Evolutionary conservation across 2,329 filamentous ascomycete species (phyloP), one percentile per base, ranked within the genome.

Genomic region (Colletotrichum chrysophilum): DNA sequence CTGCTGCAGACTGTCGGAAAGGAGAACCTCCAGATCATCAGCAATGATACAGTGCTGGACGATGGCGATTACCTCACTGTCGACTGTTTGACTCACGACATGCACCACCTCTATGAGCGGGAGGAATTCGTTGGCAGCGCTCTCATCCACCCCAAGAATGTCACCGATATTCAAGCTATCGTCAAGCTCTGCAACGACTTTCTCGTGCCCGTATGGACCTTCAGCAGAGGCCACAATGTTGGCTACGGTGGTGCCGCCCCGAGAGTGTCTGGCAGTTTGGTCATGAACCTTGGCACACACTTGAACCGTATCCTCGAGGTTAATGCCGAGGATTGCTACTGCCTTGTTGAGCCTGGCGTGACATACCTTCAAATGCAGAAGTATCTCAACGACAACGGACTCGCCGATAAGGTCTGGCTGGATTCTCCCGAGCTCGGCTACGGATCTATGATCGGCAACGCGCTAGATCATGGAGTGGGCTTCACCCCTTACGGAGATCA

Each of bases 221-320:
- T 88, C 76, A 88, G 85, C 3, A 86, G 88, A 76, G 88, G 88
- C 1, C 81, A 87, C 48, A 89, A 89, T 71, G 82, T 89, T 3
- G 90, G 89, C 18, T 91, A 91, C 72, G 89, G 89, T 30, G 89
- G 89, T n/a, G 87, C 88, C 16, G 89, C 88, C 0, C 89, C 89
- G 0, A 82, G 89, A 38, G 87, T 91, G 1, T 86, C 86, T 0
- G 89, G 89, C 6, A 86, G 85, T n/a, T 82, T 91, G 1, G 86
- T 86, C 4, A 70, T 91, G 24, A 88, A 91, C 75, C 83, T 91
- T n/a, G 89, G 89, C 5, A 85, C 81, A 52, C 84, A 88, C 55
- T 90, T 92, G 89, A 87, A 88, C 79, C 85, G 84, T 77, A 85
- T 92, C 10, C 78, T 91, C 10, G 84, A 89, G 48, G 85, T 91